Evolutionary conservation across 2,329 filamentous ascomycete species (phyloP).

Genomic region (Pseudocercospora vitis): DNA sequence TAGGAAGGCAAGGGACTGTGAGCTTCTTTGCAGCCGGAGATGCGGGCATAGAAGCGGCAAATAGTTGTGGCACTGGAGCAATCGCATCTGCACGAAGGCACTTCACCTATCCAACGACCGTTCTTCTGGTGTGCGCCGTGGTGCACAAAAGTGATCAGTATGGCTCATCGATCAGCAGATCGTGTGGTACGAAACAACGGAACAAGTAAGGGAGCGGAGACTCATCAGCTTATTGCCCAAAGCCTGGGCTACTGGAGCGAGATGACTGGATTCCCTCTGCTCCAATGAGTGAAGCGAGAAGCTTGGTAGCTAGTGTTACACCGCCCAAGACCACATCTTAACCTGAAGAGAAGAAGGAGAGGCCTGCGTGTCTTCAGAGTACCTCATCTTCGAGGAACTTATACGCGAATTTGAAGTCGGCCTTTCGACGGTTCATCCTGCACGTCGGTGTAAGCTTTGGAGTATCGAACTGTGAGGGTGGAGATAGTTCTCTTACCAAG

Average conservation of each 20-base stretch:
- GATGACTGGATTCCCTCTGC: slow-evolving; percentile 14
- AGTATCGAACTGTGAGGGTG: slow-evolving; percentile 11
- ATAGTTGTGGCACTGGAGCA: slow-evolving; percentile 2
- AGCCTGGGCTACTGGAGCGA: slow-evolving; percentile 9
- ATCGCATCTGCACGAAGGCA: background rate
- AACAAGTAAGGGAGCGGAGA: slow-evolving; percentile 1
- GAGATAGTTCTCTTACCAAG: slow-evolving; percentile 68
- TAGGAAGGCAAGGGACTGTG: background rate
- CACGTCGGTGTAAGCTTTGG: slow-evolving; percentile 18
- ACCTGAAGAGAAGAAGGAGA: slow-evolving; percentile 49
- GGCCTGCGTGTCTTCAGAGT: slow-evolving; percentile 45
- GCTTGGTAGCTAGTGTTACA: slow-evolving; percentile 24
- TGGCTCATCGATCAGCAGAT: slow-evolving; percentile 3
- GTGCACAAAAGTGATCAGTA: slow-evolving; percentile 4
- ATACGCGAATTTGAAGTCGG: slow-evolving; percentile 97
- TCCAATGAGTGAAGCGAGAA: slow-evolving; percentile 14
- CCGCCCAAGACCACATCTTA: slow-evolving; percentile 15
- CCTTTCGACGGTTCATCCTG: slow-evolving; percentile 98
- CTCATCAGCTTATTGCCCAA: slow-evolving; percentile 3
- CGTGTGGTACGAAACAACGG: background rate
- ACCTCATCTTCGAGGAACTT: slow-evolving; percentile 86
- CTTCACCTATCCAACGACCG: background rate
- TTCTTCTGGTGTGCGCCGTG: background rate
- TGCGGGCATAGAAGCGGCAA: background rate
- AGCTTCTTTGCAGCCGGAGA: background rate